Evolutionary conservation across 306 rosid species (phyloP).

Genomic region (Spatholobus suberectus): DNA sequence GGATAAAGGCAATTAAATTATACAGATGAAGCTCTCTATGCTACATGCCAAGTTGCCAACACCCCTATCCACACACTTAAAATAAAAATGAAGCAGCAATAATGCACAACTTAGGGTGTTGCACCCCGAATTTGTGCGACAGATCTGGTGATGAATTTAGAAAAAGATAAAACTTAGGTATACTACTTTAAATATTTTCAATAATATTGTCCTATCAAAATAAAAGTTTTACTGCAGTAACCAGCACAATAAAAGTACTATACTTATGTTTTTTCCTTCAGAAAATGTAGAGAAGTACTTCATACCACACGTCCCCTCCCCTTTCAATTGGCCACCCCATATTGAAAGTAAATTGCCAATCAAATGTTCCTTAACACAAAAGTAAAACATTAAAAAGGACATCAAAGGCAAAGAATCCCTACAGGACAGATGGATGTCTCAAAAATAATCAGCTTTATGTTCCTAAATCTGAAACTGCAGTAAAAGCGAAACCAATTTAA

Average conservation of each 20-base stretch:
- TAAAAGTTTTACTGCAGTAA: background rate
- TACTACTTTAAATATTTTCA: background rate
- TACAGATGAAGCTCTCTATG: background rate
- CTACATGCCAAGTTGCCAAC: background rate
- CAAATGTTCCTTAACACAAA: too few relatives aligned
- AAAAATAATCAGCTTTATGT: too few relatives aligned
- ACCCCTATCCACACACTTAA: background rate
- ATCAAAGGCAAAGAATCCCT: too few relatives aligned
- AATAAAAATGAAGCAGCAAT: background rate
- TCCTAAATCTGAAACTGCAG: background rate
- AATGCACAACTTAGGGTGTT: constrained; percentile 5
- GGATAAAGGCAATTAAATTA: background rate
- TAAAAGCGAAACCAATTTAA: background rate
- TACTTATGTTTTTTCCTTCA: too few relatives aligned
- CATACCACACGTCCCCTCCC: background rate
- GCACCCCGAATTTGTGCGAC: background rate
- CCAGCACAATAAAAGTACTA: too few relatives aligned
- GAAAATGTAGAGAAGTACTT: background rate
- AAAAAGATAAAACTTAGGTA: background rate
- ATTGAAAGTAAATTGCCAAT: background rate
- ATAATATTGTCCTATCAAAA: background rate
- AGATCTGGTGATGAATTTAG: constrained; percentile 4
- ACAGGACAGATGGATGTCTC: background rate
- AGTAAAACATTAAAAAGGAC: too few relatives aligned
- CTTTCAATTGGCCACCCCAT: constrained; percentile 5